Conservation (phyloP, 192 early-diverging fungal species). For the Bifiguratus adelaidae region DNA sequence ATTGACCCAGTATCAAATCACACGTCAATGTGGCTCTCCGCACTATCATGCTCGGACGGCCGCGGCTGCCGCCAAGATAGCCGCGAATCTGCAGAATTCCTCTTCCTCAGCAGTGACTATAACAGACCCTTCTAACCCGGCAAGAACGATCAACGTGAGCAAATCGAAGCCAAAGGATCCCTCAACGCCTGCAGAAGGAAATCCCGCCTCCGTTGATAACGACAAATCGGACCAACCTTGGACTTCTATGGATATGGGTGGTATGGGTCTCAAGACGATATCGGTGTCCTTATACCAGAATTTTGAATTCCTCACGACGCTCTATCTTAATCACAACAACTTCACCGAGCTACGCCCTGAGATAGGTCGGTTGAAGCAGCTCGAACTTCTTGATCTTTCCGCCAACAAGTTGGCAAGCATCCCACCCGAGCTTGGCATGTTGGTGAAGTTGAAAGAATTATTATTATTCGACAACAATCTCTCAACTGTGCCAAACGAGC, state of each 20-base stretch:
- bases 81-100: constrained; percentile 27
- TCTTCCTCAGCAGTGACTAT: constrained; percentile 38
- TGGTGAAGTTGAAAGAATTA: constrained; percentile 72
- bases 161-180: constrained; percentile 25
- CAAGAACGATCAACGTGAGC: constrained; percentile 30
- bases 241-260: constrained; percentile 88
- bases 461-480: constrained; percentile 88
- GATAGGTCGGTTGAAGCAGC: constrained; percentile 49
- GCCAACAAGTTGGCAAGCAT: constrained; percentile 77
- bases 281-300: constrained; percentile 54
- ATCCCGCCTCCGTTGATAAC: constrained; percentile 5
- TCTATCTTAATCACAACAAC: constrained; percentile 96
- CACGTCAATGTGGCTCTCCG: constrained; percentile 65
- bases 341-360: constrained; percentile 65
- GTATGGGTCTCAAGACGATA: constrained; percentile 85
- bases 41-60: constrained; percentile 89
- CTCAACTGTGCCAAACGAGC: constrained; percentile 71
- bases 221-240: constrained; percentile 44
- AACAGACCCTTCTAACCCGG: constrained; percentile 42
- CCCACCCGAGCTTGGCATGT: constrained; percentile 83
- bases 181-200: constrained; percentile 15
- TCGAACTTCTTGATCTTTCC: constrained; percentile 75
- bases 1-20: constrained; percentile 56
- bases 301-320: constrained; percentile 79
- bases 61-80: constrained; percentile 62